Conservation (phyloP, 768 basidiomycete species). For the Tylopilus sp. region DNA sequence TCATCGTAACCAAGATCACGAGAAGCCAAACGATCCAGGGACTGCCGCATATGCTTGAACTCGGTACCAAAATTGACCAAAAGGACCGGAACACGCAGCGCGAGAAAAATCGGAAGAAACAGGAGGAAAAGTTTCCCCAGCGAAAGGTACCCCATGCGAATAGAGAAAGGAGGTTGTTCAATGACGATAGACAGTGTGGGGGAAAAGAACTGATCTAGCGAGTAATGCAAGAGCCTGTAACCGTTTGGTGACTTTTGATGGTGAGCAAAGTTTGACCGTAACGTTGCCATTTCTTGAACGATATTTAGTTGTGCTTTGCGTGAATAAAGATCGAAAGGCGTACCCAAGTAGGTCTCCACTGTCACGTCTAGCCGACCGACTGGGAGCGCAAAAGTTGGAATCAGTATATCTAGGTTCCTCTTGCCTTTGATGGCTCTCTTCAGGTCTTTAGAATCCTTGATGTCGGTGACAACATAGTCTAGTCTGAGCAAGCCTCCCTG, state of each 20-base stretch:
- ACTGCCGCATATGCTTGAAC: constrained; percentile 23
- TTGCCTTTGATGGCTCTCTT: constrained; percentile 36
- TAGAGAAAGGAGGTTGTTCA: constrained; percentile 3
- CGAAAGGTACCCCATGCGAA: constrained; percentile 9
- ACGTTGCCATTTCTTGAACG: constrained; percentile 43
- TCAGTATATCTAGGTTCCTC: constrained; percentile 43
- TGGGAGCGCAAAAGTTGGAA: constrained; percentile 74
- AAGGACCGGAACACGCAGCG: constrained; percentile 14
- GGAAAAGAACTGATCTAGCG: constrained; percentile 54
- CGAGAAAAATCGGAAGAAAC: constrained; percentile 16
- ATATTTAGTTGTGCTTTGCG: constrained; percentile 4
- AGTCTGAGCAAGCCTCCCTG: constrained; percentile 50
- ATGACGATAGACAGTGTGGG: constrained; percentile 46
- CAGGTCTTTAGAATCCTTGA: constrained; percentile 1
- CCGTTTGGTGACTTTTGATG: constrained; percentile 41
- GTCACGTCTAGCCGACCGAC: constrained; percentile 63
- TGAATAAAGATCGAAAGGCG: constrained; percentile 15
- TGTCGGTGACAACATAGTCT: constrained; percentile 59
- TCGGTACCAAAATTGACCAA: constrained; percentile 28
- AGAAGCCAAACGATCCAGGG: constrained; percentile 20
- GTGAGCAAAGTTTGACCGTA: constrained; percentile 57
- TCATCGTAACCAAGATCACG: constrained; percentile 6
- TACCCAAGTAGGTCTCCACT: constrained; percentile 53
- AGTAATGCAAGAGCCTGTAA: constrained; percentile 52
- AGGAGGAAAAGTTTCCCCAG: constrained; percentile 13